phyloP scores from a whole-genome alignment of 2,329 filamentous ascomycete species.

The Moelleriella libera region DNA sequence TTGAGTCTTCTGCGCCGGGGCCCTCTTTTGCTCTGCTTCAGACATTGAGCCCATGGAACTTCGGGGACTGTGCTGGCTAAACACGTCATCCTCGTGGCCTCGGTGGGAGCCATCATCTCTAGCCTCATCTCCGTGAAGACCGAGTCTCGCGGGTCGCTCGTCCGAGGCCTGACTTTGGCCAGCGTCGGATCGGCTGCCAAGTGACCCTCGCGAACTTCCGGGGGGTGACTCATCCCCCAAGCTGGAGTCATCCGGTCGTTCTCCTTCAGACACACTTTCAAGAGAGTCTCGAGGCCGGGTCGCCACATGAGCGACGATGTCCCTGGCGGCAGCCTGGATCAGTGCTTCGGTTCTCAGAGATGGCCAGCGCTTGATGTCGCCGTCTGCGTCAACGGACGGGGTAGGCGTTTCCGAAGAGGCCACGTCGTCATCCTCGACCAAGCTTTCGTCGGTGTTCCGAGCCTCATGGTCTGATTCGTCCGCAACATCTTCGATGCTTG shows the following conservation, averaged over 20 bases:
- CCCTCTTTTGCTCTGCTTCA: conserved; percentile 18
- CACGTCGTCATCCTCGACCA: neutral
- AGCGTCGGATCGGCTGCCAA: conserved; percentile 10
- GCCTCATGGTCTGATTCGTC: conserved; percentile 1
- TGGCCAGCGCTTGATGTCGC: conserved; percentile 17
- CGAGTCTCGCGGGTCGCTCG: conserved; percentile 7
- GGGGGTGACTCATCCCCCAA: conserved; percentile 12
- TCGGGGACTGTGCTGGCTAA: conserved; percentile 42
- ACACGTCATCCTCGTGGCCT: conserved; percentile 40
- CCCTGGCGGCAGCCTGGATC: conserved; percentile 37
- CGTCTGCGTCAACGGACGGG: conserved; percentile 6
- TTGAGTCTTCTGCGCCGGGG: conserved; percentile 11
- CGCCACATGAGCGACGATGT: conserved; percentile 27
- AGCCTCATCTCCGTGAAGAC: conserved; percentile 10
- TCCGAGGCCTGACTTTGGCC: conserved; percentile 7
- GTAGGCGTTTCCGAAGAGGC: neutral
- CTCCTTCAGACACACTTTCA: conserved; percentile 4
- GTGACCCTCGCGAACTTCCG: conserved; percentile 8
- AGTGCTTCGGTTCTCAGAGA: conserved; percentile 34
- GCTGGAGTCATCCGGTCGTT: conserved; percentile 9
- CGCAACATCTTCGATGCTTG: neutral
- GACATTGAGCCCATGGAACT: conserved; percentile 41
- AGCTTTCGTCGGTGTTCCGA: neutral
- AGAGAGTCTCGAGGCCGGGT: conserved; percentile 13
- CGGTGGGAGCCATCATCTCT: conserved; percentile 36